Evolutionary conservation across 106 monocot genomes (phyloP), one percentile per base, ranked within the genome.

Genomic region (Ottelia alismoides): DNA sequence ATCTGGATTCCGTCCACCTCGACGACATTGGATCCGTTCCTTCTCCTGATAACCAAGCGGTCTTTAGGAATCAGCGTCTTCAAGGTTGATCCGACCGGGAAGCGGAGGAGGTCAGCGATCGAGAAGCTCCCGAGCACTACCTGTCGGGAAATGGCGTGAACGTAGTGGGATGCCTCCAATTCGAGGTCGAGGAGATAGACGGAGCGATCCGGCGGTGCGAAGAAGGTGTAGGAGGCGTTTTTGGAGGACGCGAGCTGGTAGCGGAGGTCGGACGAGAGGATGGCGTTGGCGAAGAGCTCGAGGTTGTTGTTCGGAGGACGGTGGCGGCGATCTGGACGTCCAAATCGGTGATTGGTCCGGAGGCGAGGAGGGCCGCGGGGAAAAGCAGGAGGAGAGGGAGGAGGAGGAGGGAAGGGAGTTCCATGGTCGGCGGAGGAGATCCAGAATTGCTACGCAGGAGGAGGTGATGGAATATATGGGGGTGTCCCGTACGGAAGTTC

Each of bases 251-350:
- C 28, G 52, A 57, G 17, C 0, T 11, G 16, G 16, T 57, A 57
- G 7, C 57, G 22, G 23, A 57, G 28, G 17, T 57, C 57, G 25
- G 57, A 45, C 1, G 57, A 12, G 57, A 40, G 57, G 57, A 57
- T 57, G 9, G 44, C 57, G 44, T 57, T 57, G 35, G 57, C 43
- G 57, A 44, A 57, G n/a, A n/a, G n/a, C n/a, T n/a, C n/a, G n/a
- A n/a, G n/a, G n/a, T n/a, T n/a, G n/a, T n/a, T n/a, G n/a, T n/a
- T n/a, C n/a, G n/a, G n/a, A n/a, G n/a, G n/a, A n/a, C n/a, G n/a
- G n/a, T n/a, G n/a, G n/a, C n/a, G n/a, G n/a, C n/a, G n/a, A n/a
- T n/a, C n/a, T n/a, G n/a, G n/a, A n/a, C n/a, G n/a, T n/a, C n/a
- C n/a, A n/a, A n/a, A n/a, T n/a, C n/a, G n/a, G n/a, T n/a, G n/a